Conservation (phyloP, 2,329 filamentous ascomycete genomes). For the Epichloe gansuensis region DNA sequence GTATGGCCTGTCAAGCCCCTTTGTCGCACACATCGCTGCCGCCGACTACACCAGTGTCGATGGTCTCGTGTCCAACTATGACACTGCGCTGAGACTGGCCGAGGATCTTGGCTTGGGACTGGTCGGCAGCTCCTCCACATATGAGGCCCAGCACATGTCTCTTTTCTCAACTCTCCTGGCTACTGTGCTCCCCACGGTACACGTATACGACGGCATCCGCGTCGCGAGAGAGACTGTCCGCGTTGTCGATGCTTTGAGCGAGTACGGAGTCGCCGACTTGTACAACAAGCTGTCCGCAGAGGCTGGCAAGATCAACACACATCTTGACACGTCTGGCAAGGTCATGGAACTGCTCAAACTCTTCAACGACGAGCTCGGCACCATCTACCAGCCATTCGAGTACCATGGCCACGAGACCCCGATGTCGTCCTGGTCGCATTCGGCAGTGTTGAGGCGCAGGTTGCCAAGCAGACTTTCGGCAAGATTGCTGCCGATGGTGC, state of each 20-base stretch:
- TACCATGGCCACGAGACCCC: conserved; percentile 76
- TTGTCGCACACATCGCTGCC: conserved; percentile 85
- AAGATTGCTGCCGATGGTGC: conserved; percentile 60
- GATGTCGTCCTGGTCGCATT: conserved; percentile 84
- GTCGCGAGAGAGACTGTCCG: conserved; percentile 73
- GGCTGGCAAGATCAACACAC: conserved; percentile 51
- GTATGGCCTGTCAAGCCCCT: conserved; percentile 83
- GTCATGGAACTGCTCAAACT: conserved; percentile 56
- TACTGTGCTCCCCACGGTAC: conserved; percentile 66
- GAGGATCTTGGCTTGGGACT: conserved; percentile 86
- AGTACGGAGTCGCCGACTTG: conserved; percentile 53
- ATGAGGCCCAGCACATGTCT: conserved; percentile 92
- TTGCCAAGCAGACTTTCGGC: conserved; percentile 68
- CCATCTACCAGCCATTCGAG: conserved; percentile 85
- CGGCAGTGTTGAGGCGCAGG: conserved; percentile 78
- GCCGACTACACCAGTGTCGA: conserved; percentile 63
- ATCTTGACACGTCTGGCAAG: conserved; percentile 61
- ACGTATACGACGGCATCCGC: conserved; percentile 78
- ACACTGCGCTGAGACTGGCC: conserved; percentile 62
- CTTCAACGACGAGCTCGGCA: conserved; percentile 86
- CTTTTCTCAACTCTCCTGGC: conserved; percentile 76
- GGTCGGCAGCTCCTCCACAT: conserved; percentile 72
- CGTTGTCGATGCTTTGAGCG: conserved; percentile 70
- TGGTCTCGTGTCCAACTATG: conserved; percentile 80
- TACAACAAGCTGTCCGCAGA: conserved; percentile 56